A percentile compares a stretch with the other conserved stretches of the same genome.
Evolutionary conservation across 345 rosid genomes (phyloP).

Genomic region (Mercurialis annua): DNA sequence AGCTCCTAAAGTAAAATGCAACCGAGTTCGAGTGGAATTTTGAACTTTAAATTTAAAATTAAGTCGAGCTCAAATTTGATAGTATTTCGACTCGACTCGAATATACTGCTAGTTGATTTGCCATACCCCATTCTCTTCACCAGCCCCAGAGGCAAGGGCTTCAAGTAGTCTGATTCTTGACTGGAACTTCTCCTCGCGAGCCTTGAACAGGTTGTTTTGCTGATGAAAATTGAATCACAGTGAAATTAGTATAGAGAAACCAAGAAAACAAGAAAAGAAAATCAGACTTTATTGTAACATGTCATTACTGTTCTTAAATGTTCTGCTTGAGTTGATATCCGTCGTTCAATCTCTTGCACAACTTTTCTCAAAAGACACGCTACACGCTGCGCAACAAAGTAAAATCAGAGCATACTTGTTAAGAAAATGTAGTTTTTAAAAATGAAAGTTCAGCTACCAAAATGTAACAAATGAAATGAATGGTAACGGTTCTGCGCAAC

Average conservation of each 20-base stretch:
- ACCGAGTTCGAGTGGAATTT: too few relatives aligned
- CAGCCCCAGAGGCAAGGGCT: slow-evolving; percentile 71
- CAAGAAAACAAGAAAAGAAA: background rate
- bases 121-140: slow-evolving; percentile 65
- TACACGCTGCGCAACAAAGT: slow-evolving; percentile 59
- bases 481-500: background rate
- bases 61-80: too few relatives aligned
- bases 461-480: background rate
- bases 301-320: slow-evolving; percentile 78
- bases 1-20: too few relatives aligned
- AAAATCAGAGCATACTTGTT: slow-evolving; percentile 12
- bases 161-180: slow-evolving; percentile 86
- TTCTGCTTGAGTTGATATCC: slow-evolving; percentile 96
- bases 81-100: too few relatives aligned
- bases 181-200: slow-evolving; percentile 84
- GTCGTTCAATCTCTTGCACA: slow-evolving; percentile 91
- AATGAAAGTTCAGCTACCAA: too few relatives aligned
- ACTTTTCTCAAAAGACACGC: slow-evolving; percentile 79
- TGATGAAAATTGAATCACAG: slow-evolving; percentile 31
- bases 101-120: too few relatives aligned
- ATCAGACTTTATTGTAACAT: too few relatives aligned
- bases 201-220: slow-evolving; percentile 90
- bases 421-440: too few relatives aligned
- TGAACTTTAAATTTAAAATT: too few relatives aligned
- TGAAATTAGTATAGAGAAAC: slow-evolving; percentile 11